Base-by-base conservation (phyloP, 768 basidiomycete genomes). In the Lepiota brunneoincarnata region DNA sequence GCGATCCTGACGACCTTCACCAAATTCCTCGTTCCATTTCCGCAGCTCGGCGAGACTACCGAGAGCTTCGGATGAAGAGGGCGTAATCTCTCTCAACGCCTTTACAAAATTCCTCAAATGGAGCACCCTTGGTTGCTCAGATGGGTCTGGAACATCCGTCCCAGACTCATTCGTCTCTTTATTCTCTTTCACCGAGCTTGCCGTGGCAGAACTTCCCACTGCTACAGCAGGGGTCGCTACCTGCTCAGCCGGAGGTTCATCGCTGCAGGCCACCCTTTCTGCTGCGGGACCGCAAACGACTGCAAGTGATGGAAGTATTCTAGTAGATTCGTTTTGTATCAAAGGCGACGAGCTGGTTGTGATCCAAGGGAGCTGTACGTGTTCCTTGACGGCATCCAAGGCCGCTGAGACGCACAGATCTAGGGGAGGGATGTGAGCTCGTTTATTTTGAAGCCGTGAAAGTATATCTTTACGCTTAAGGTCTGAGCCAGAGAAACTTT, bases 1-100 rank as follows among this genome's bases (percentile, higher is more conserved):
- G 49, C 79, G 81, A 35, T 86, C 81, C 58, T 75, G 80, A 15
- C 81, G 72, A 4, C 92, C 93, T 67, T 96, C 93, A 21, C 95
- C 94, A 68, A 93, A 95, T 66, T 95, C 90, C 43, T 94, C 89
- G 57, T 96, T 94, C 92, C 92, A 95, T 71, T 87, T 89, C 40
- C 87, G 80, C 40, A 93, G 72, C 53, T 89, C 88, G 1, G 84
- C 72, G 31, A 92, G 80, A 45, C 81, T 88, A 44, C 89, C 89
- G 2, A 90, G 71, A 11, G 82, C 76, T 69, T 96, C 94, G 2
- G 93, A 93, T 4, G 86, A 87, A 0, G 92, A 94, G 11, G 94
- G 91, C 2, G 89, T 87, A 58, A 96, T 94, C 69, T 98, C 93
- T 59, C 81, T 85, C 54, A 97, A 75, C 0, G 95, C 94, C 63